Evolutionary conservation across 176 grass and related monocot species (phyloP).

Genomic region (Zizania latifolia): DNA sequence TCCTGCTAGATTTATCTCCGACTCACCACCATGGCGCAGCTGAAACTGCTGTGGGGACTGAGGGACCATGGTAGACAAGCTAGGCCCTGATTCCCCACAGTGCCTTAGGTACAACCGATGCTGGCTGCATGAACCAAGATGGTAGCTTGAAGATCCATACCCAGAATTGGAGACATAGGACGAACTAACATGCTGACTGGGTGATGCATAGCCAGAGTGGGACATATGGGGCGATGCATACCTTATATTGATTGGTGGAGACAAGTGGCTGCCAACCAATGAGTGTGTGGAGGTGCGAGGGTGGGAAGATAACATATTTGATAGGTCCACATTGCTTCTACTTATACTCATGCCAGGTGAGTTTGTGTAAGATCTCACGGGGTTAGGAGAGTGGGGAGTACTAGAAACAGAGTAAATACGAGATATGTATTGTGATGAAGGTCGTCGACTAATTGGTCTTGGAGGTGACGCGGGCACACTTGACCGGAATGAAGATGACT

Average conservation of each 20-base stretch:
- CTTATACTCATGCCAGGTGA: slow-evolving; percentile 50
- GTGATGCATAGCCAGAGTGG: slow-evolving; percentile 36
- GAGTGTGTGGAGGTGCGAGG: slow-evolving; percentile 51
- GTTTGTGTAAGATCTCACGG: slow-evolving; percentile 37
- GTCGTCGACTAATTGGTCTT: slow-evolving; percentile 42
- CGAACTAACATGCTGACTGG: slow-evolving; percentile 39
- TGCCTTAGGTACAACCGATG: slow-evolving; percentile 45
- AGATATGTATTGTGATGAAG: slow-evolving; percentile 48
- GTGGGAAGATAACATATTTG: slow-evolving; percentile 53
- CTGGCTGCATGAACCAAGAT: slow-evolving; percentile 56
- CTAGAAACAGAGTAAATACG: slow-evolving; percentile 40
- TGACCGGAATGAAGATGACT: slow-evolving; percentile 41
- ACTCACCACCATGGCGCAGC: slow-evolving; percentile 37
- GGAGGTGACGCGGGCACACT: slow-evolving; percentile 46
- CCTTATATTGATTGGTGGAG: slow-evolving; percentile 54
- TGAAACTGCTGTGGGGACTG: slow-evolving; percentile 33
- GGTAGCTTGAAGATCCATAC: slow-evolving; percentile 51
- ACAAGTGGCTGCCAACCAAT: slow-evolving; percentile 44
- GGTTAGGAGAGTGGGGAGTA: slow-evolving; percentile 37
- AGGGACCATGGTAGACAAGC: slow-evolving; percentile 52
- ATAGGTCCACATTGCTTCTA: slow-evolving; percentile 55
- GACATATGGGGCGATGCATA: slow-evolving; percentile 37
- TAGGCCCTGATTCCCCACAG: slow-evolving; percentile 52
- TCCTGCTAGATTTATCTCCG: slow-evolving; percentile 34
- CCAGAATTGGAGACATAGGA: slow-evolving; percentile 54